Evolutionary conservation across 805 yeast species (phyloP).

Genomic region (Wickerhamiella dianesei): DNA sequence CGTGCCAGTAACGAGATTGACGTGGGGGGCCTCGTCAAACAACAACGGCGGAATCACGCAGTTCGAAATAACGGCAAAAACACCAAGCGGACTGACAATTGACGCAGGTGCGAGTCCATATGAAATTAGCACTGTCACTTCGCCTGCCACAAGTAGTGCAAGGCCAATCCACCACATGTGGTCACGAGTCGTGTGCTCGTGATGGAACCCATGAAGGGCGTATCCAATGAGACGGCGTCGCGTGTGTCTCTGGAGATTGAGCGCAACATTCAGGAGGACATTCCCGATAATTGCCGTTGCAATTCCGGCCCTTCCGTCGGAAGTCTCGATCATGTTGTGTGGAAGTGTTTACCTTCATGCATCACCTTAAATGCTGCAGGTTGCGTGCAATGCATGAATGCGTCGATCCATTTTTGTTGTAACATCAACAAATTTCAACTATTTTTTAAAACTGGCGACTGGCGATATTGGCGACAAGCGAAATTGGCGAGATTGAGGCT

Average conservation of each 20-base stretch:
- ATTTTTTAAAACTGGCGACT: too few species aligned
- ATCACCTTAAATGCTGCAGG: neutral
- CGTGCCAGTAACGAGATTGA: conserved; percentile 30
- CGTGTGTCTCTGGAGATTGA: conserved; percentile 31
- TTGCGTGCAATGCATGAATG: neutral
- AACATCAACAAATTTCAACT: too few species aligned
- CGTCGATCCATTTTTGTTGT: too few species aligned
- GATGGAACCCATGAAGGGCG: conserved; percentile 16
- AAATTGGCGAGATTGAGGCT: too few species aligned
- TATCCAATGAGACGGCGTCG: conserved; percentile 22
- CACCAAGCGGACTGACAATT: conserved; percentile 37
- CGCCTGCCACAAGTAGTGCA: conserved; percentile 32
- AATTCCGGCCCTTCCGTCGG: conserved; percentile 21
- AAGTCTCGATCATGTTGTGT: conserved; percentile 1
- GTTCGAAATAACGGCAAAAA: conserved; percentile 35
- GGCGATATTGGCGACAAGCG: too few species aligned
- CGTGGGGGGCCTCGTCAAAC: conserved; percentile 29
- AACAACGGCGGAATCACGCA: conserved; percentile 36
- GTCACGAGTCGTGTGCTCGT: conserved; percentile 13
- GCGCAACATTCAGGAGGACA: conserved; percentile 28
- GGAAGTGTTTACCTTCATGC: too few species aligned
- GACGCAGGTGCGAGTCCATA: conserved; percentile 38
- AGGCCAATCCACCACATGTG: conserved; percentile 33
- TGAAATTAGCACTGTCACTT: conserved; percentile 35
- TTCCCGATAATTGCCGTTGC: conserved; percentile 28